A percentile compares a stretch with the other conserved stretches of the same genome.
Conservation (phyloP, 805 yeast species). For the Candida broadrunensis region DNA sequence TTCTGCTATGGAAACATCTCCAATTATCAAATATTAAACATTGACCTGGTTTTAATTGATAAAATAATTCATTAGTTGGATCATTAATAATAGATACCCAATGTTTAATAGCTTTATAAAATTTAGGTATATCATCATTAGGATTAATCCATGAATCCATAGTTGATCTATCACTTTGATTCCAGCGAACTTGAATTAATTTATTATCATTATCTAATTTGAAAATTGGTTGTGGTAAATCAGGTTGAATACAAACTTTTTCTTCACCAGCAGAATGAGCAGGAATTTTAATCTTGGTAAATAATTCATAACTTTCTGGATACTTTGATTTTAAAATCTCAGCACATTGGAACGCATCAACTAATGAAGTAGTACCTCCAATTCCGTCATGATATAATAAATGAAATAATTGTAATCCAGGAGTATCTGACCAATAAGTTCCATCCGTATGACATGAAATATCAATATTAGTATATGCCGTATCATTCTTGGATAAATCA, state of each 20-base stretch:
- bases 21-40: conserved; percentile 69
- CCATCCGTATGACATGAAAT: conserved; percentile 70
- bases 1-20: conserved; percentile 69
- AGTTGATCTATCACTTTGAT: conserved; percentile 65
- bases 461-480: conserved; percentile 69
- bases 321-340: conserved; percentile 39
- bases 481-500: conserved; percentile 63
- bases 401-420: conserved; percentile 69
- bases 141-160: conserved; percentile 50
- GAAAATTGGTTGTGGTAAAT: conserved; percentile 54
- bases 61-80: conserved; percentile 48
- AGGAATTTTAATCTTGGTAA: conserved; percentile 51
- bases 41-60: conserved; percentile 62
- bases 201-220: conserved; percentile 50
- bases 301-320: conserved; percentile 51
- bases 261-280: conserved; percentile 77
- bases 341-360: conserved; percentile 66
- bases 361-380: conserved; percentile 68
- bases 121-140: conserved; percentile 47
- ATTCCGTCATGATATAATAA: conserved; percentile 58
- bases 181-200: conserved; percentile 66
- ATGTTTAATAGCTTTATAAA: conserved; percentile 55
- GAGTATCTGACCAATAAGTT: conserved; percentile 71
- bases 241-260: conserved; percentile 57
- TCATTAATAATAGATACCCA: conserved; percentile 56